These are phyloP conservation scores for Pulchroboletus neoregius DNA, from an alignment of 1,284 basidiomycete species.

Conservation along the genomic window DNA sequence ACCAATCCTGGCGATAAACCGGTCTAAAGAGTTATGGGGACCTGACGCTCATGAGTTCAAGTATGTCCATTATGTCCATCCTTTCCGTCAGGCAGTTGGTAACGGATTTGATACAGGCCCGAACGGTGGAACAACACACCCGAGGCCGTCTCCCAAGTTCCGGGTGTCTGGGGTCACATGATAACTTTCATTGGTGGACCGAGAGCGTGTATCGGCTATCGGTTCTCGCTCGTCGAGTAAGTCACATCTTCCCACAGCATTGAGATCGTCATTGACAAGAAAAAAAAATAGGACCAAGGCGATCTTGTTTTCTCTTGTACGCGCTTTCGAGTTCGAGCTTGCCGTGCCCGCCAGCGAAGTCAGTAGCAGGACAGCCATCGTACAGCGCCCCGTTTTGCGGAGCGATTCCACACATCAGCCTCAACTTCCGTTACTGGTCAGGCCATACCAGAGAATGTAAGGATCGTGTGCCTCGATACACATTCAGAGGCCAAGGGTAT, in stretches of 20 bases:
- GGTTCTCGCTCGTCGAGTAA: slow-evolving; percentile 68
- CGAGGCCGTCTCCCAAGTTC: slow-evolving; percentile 43
- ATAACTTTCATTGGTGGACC: slow-evolving; percentile 61
- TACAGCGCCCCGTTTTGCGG: slow-evolving; percentile 40
- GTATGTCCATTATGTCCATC: slow-evolving; percentile 6
- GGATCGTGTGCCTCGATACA: no score
- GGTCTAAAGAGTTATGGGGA: slow-evolving; percentile 42
- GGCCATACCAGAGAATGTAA: slow-evolving; percentile 3
- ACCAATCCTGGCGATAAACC: slow-evolving; percentile 41
- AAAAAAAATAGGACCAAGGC: slow-evolving; percentile 47
- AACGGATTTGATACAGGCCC: slow-evolving; percentile 42
- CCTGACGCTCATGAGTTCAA: slow-evolving; percentile 39
- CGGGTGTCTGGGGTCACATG: slow-evolving; percentile 56
- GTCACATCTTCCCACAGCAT: slow-evolving; percentile 12
- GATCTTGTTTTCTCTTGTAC: slow-evolving; percentile 53
- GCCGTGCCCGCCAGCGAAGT: slow-evolving; percentile 44
- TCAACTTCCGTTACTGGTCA: slow-evolving; percentile 24
- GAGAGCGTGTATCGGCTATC: slow-evolving; percentile 65
- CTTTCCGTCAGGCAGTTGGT: no score
- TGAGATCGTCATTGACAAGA: not conserved
- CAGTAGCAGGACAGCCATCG: slow-evolving; percentile 34
- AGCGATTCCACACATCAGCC: slow-evolving; percentile 11
- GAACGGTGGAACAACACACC: slow-evolving; percentile 57
- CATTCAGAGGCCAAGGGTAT: no score
- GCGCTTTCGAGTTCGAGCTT: slow-evolving; percentile 54